Conservation (phyloP, 257 asterid species). For the Solanum gandarillasii region DNA sequence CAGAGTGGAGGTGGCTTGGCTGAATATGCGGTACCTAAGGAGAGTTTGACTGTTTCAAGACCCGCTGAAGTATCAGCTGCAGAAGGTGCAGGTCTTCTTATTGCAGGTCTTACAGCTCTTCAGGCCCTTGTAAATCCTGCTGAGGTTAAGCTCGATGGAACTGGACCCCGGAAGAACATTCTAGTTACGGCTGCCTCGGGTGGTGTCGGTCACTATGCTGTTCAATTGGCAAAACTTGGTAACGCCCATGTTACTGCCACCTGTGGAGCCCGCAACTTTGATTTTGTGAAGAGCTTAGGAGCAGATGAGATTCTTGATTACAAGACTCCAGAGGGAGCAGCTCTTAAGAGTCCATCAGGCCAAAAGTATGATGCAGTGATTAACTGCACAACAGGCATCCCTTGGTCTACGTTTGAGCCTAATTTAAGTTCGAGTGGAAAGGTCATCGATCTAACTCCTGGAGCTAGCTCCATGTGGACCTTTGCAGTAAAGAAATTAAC, state of each 20-base stretch:
- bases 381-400: conserved; percentile 32
- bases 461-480: conserved; percentile 27
- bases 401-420: conserved; percentile 55
- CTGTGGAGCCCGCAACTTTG: conserved; percentile 72
- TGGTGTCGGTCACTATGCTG: conserved; percentile 73
- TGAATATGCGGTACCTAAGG: conserved; percentile 51
- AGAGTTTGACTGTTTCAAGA: conserved; percentile 30
- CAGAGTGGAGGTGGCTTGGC: conserved; percentile 68
- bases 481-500: conserved; percentile 29
- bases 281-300: conserved; percentile 50
- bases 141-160: conserved; percentile 35
- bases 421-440: conserved; percentile 34
- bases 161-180: conserved; percentile 35
- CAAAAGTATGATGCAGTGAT: conserved; percentile 52
- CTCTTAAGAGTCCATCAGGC: conserved; percentile 58
- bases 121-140: conserved; percentile 31
- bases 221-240: conserved; percentile 68
- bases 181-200: conserved; percentile 69
- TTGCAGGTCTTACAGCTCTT: conserved; percentile 58
- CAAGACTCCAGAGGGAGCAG: conserved; percentile 48
- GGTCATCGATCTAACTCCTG: conserved; percentile 52
- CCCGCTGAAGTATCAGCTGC: conserved; percentile 55
- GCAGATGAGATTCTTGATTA: conserved; percentile 79
- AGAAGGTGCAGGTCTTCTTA: conserved; percentile 46
- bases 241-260: conserved; percentile 66